These are phyloP conservation scores for Sporisorium iseilematis-ciliati DNA, from an alignment of 1,284 basidiomycete genomes.

Conservation along the genomic window DNA sequence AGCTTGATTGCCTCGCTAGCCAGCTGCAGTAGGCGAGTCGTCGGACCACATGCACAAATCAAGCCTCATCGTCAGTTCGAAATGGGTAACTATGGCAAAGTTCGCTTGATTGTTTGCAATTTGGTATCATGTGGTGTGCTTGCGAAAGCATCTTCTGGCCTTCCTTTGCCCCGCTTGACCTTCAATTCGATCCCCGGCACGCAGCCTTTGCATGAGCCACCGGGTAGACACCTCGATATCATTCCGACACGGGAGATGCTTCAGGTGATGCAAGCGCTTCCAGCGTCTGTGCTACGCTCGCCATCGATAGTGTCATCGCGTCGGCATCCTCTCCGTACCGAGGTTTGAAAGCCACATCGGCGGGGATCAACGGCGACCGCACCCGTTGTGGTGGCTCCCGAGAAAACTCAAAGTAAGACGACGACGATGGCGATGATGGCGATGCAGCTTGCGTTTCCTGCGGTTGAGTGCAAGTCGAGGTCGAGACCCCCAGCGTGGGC, in stretches of 20 bases:
- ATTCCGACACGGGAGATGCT: slow-evolving; percentile 3
- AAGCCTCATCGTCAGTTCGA: no score
- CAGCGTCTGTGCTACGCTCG: slow-evolving; percentile 18
- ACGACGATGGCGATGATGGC: neutral
- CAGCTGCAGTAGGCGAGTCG: no score
- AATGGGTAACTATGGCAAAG: no score
- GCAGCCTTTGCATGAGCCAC: no score
- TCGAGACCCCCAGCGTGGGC: slow-evolving; percentile 14
- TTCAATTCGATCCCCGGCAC: no score
- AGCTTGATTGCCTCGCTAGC: no score
- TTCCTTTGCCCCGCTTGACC: no score
- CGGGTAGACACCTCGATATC: no score
- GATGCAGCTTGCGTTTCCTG: slow-evolving; percentile 15
- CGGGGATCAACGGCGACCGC: slow-evolving; percentile 42
- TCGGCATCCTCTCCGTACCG: slow-evolving; percentile 12
- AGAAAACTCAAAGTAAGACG: slow-evolving; percentile 29
- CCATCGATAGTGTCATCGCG: slow-evolving; percentile 9
- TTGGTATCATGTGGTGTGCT: no score
- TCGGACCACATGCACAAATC: no score
- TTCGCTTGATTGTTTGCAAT: no score
- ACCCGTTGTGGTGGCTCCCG: slow-evolving; percentile 24
- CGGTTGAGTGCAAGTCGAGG: neutral
- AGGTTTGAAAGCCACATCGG: slow-evolving; percentile 8
- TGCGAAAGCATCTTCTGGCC: no score
- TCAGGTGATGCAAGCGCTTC: slow-evolving; percentile 25